These are phyloP conservation scores for Cryptosporidium ryanae DNA, from an alignment of 169 alveolate species.

Conservation along the genomic window DNA sequence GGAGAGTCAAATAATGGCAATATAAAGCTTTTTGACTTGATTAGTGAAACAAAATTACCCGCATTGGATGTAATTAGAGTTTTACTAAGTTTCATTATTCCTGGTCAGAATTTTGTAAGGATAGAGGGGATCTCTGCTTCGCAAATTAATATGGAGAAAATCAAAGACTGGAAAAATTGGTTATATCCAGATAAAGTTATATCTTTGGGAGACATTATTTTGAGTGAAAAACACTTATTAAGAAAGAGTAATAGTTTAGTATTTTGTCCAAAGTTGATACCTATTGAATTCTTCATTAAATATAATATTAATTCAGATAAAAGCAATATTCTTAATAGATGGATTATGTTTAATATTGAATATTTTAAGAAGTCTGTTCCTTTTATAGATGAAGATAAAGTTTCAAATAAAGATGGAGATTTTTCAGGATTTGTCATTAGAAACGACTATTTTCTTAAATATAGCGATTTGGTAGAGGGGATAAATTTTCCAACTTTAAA, in stretches of 20 bases:
- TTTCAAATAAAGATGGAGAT: neutral
- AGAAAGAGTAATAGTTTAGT: neutral
- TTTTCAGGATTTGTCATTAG: neutral
- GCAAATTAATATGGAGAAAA: slow-evolving; percentile 4
- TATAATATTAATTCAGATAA: neutral
- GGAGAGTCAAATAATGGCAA: neutral
- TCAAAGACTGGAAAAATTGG: slow-evolving; percentile 56
- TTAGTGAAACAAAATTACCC: slow-evolving; percentile 1
- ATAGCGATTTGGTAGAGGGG: neutral
- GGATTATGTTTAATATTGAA: too few species aligned
- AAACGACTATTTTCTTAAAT: neutral
- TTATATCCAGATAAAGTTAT: neutral
- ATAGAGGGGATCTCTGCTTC: neutral
- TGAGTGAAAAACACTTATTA: too few species aligned
- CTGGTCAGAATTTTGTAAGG: slow-evolving; percentile 26
- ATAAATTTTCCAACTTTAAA: neutral
- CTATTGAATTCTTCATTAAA: neutral
- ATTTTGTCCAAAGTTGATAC: neutral
- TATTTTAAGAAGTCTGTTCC: neutral
- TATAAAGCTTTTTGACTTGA: neutral
- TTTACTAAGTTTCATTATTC: slow-evolving; percentile 34
- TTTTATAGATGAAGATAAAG: neutral
- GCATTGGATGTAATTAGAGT: slow-evolving; percentile 20
- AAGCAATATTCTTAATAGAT: too few species aligned
- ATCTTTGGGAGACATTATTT: neutral